Conservation (phyloP, 352 stramenopile species). For the Phytopythium oedochilum region DNA sequence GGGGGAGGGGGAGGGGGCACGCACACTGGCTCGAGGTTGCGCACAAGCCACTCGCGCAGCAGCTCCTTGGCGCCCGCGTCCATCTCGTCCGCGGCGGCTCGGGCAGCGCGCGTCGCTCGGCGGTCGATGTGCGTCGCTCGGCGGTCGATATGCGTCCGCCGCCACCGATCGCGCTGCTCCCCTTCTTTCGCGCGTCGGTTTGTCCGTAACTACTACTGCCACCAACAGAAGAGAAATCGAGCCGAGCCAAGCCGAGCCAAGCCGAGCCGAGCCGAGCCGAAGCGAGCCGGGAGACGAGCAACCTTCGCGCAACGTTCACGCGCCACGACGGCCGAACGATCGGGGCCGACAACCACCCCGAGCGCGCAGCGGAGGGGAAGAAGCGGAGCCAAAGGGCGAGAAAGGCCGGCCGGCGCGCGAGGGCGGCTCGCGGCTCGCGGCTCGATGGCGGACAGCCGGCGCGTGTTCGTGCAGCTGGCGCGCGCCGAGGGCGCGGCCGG, state of each 20-base stretch:
- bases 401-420: no score
- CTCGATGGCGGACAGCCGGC: slow-evolving; percentile 42
- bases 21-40: slow-evolving; percentile 82
- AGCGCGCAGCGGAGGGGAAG: neutral
- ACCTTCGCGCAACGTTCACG: neutral
- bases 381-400: neutral
- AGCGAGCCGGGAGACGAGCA: no score
- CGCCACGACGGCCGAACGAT: neutral
- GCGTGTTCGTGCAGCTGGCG: slow-evolving; percentile 71
- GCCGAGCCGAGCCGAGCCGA: no score
- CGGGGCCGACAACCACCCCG: neutral
- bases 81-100: slow-evolving; percentile 45
- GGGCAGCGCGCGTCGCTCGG: no score
- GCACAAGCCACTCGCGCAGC: slow-evolving; percentile 83
- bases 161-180: no score
- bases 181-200: no score
- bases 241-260: no score
- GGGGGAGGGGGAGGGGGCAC: slow-evolving; percentile 8
- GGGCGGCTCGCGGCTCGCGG: neutral
- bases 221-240: no score
- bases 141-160: no score
- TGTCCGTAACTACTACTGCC: no score
- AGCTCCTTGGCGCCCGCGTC: slow-evolving; percentile 77
- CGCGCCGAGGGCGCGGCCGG: slow-evolving; percentile 17
- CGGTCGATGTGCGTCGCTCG: no score